Conservation (phyloP, 176 grass and related monocot species). For the Panicum miliaceum region DNA sequence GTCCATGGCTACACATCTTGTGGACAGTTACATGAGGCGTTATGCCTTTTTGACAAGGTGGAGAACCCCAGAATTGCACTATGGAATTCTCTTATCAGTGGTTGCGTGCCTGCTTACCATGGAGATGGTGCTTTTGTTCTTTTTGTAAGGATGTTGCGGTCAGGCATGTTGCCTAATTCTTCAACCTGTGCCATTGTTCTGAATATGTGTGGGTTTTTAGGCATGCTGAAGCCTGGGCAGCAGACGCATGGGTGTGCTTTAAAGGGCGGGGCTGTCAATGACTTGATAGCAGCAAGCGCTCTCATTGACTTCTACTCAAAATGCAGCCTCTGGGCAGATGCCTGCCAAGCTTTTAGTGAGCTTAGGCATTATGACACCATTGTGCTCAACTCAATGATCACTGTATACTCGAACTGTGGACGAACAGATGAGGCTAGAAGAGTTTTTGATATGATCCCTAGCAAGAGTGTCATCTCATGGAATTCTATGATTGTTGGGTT, state of each 20-base stretch:
- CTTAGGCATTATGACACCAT: conserved; percentile 61
- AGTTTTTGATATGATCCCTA: conserved; percentile 54
- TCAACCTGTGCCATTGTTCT: conserved; percentile 63
- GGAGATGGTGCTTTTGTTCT: conserved; percentile 56
- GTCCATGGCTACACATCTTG: conserved; percentile 53
- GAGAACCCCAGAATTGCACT: conserved; percentile 47
- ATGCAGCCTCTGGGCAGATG: conserved; percentile 69
- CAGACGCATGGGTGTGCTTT: conserved; percentile 56
- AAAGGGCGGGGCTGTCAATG: conserved; percentile 54
- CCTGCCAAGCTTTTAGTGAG: conserved; percentile 60
- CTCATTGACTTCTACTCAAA: conserved; percentile 86
- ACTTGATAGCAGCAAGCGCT: conserved; percentile 62
- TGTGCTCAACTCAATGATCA: conserved; percentile 77
- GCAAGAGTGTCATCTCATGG: conserved; percentile 76
- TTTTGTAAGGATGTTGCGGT: conserved; percentile 50
- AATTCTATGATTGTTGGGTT: conserved; percentile 80
- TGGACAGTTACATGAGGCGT: conserved; percentile 49
- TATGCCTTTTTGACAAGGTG: conserved; percentile 44
- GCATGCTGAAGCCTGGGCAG: conserved; percentile 40
- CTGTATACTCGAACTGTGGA: conserved; percentile 66
- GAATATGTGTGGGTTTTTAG: conserved; percentile 41
- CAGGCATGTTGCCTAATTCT: conserved; percentile 49
- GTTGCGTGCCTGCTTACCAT: conserved; percentile 38
- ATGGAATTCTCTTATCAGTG: conserved; percentile 77
- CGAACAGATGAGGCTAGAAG: conserved; percentile 56